These are phyloP conservation scores for Diaporthe amygdali DNA, from an alignment of 2,329 filamentous ascomycete genomes.

Conservation along the genomic window DNA sequence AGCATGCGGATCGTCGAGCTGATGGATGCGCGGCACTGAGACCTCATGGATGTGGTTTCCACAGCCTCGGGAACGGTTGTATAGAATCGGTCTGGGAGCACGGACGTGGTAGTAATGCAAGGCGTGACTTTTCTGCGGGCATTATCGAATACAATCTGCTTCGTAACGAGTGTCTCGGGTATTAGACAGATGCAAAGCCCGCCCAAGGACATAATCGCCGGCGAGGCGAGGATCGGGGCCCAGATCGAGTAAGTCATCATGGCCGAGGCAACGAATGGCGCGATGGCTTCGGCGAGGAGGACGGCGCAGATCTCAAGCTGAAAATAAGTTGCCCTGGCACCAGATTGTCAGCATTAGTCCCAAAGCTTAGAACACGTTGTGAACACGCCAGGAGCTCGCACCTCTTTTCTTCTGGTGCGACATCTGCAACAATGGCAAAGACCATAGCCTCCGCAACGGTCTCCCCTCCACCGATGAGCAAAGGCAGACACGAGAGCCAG, in stretches of 20 bases:
- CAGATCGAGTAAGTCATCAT: constrained; percentile 22
- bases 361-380: too few species aligned
- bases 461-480: constrained; percentile 13
- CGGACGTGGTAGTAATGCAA: background rate
- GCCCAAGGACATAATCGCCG: constrained; percentile 2
- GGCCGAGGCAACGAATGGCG: constrained; percentile 11
- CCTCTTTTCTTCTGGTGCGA: constrained; percentile 11
- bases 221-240: constrained; percentile 21
- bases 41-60: background rate
- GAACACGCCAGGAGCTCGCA: background rate
- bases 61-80: background rate
- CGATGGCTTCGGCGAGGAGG: constrained; percentile 12
- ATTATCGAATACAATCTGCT: background rate
- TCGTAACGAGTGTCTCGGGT: constrained; percentile 4
- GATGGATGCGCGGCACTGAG: background rate
- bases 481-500: constrained; percentile 1
- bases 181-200: background rate
- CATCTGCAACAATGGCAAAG: constrained; percentile 14
- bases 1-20: background rate
- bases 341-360: background rate
- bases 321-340: constrained; percentile 3
- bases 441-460: constrained; percentile 17
- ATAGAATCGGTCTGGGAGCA: background rate
- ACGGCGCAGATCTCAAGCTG: constrained; percentile 17
- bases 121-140: background rate